These are phyloP conservation scores for Cryptococcus sp. DNA, from an alignment of 1,284 basidiomycete genomes.

Conservation along the genomic window DNA sequence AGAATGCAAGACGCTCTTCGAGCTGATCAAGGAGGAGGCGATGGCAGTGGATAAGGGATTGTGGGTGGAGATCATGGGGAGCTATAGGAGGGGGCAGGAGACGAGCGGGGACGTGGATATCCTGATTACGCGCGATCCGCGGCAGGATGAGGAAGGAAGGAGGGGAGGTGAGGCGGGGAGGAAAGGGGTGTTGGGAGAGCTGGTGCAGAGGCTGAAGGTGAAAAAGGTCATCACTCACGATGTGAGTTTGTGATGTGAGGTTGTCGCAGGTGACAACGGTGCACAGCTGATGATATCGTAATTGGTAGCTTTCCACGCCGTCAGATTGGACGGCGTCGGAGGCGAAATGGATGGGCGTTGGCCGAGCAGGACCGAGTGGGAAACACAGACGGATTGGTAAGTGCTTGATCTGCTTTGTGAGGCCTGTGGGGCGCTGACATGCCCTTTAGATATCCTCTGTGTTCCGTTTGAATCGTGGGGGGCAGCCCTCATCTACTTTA, in stretches of 20 bases:
- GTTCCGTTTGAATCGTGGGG: constrained; percentile 74
- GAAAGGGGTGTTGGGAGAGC: constrained; percentile 53
- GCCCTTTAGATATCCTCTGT: constrained; percentile 60
- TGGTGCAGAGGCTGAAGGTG: constrained; percentile 60
- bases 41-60: constrained; percentile 66
- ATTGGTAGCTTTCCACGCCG: constrained; percentile 51
- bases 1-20: constrained; percentile 71
- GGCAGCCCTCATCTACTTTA: constrained; percentile 83
- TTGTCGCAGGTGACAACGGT: background rate
- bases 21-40: constrained; percentile 66
- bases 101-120: constrained; percentile 88
- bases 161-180: background rate
- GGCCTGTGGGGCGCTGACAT: background rate
- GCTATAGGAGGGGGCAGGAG: constrained; percentile 71
- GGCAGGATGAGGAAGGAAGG: constrained; percentile 68
- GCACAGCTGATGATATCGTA: background rate
- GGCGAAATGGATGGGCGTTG: constrained; percentile 74
- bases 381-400: constrained; percentile 71
- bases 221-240: constrained; percentile 69
- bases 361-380: constrained; percentile 49
- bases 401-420: constrained; percentile 5
- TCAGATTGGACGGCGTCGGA: constrained; percentile 66
- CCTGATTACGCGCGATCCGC: constrained; percentile 68
- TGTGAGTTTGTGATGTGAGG: background rate
- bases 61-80: constrained; percentile 82